Evolutionary conservation across 768 basidiomycete species (phyloP), one percentile per base, ranked within the genome.

Genomic region (Tricholoma saponaceum): DNA sequence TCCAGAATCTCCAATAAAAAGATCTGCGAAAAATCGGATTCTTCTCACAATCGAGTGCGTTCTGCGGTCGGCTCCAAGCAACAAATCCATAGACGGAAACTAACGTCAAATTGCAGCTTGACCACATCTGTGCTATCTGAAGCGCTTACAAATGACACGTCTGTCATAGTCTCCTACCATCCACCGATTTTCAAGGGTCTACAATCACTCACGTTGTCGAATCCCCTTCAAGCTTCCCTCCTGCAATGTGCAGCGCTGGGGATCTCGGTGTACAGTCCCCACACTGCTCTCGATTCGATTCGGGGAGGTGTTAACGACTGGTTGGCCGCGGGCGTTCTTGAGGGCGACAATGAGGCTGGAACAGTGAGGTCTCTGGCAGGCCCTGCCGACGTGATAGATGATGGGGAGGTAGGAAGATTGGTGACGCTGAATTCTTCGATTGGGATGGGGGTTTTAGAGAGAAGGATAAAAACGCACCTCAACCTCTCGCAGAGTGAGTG

Each of bases 231-330:
- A 72, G 70, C 82, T 2, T 89, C 88, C 4, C 79, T 98, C 22
- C 81, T 98, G 5, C 80, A 76, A 55, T 92, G 95, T 60, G 86
- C 87, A 0, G 87, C 91, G 0, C 79, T 83, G 12, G 95, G 95
- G 0, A 87, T 98, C 56, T 89, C 88, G 1, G 81, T 98, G 4
- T 96, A 90, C 74, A 82, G 81, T 39, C 93, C 96, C 2, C 96
- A 98, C 72, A 92, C 90, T 0, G 84, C 92, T 0, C 79, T 97
- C 16, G 96, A 98, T 72, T 80, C 79, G n/a, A 85, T 90, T 1
- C 79, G 82, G 63, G 90, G 83, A 5, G 95, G 96, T 0, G 83
- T 96, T 54, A 97, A 96, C 66, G 93, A 95, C 72, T 97, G 91
- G 90, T 81, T 95, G 14, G 89, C 84, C 1, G 67, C 75, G 68